phyloP scores from a whole-genome alignment of 805 yeast genomes.

The Sungouiella blattae region DNA sequence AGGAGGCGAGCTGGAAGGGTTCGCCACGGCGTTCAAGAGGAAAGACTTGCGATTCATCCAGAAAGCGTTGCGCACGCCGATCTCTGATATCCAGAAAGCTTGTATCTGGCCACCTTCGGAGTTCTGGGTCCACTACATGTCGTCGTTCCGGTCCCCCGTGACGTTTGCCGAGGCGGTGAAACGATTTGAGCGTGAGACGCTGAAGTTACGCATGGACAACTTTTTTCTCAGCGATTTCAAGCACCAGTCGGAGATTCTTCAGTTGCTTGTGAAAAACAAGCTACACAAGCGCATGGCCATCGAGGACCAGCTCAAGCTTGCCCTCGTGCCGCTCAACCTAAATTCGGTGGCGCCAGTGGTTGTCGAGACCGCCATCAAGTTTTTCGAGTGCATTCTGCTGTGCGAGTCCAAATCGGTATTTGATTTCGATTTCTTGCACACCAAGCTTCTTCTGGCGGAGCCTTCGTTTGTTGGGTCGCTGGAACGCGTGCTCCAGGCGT shows the following conservation, averaged over 20 bases:
- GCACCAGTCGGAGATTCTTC: slow-evolving; percentile 38
- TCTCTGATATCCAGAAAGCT: slow-evolving; percentile 55
- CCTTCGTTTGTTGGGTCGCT: slow-evolving; percentile 18
- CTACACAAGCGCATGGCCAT: slow-evolving; percentile 34
- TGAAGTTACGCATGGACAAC: slow-evolving; percentile 14
- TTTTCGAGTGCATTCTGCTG: slow-evolving; percentile 50
- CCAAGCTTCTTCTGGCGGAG: slow-evolving; percentile 18
- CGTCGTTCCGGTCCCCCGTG: slow-evolving; percentile 53
- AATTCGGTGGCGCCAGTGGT: slow-evolving; percentile 30
- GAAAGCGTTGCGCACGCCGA: slow-evolving; percentile 47
- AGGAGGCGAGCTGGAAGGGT: slow-evolving; percentile 38
- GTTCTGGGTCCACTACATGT: slow-evolving; percentile 63
- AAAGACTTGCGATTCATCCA: slow-evolving; percentile 45
- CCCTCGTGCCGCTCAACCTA: slow-evolving; percentile 58
- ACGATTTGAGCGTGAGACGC: slow-evolving; percentile 43
- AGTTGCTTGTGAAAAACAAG: slow-evolving; percentile 37
- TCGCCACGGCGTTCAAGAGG: slow-evolving; percentile 51
- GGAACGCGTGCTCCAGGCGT: slow-evolving; percentile 18
- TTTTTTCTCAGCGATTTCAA: slow-evolving; percentile 39
- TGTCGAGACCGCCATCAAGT: slow-evolving; percentile 41
- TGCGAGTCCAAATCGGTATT: slow-evolving; percentile 54
- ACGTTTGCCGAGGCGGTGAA: slow-evolving; percentile 45
- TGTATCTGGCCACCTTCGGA: slow-evolving; percentile 77
- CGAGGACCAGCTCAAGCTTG: slow-evolving; percentile 53
- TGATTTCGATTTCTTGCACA: slow-evolving; percentile 42